A percentile compares a stretch with the other conserved stretches of the same genome.
Conservation (phyloP, 1,284 basidiomycete genomes). For the Microbotryum silenes-acaulis region DNA sequence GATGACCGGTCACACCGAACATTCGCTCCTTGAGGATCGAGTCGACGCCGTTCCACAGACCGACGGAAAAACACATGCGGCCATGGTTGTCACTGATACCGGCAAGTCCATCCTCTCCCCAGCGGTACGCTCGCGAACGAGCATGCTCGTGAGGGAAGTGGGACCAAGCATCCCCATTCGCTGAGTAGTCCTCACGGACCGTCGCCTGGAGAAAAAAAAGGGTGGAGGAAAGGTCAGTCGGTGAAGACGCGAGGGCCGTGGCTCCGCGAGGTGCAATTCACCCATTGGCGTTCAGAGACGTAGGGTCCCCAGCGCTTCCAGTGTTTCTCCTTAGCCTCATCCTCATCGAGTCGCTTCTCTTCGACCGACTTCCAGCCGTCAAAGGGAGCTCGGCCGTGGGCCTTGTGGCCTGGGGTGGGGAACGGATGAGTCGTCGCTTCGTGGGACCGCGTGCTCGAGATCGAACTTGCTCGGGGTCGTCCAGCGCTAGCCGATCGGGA, state of each 20-base stretch:
- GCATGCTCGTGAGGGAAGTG: conserved; percentile 95
- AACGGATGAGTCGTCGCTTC: conserved; percentile 33
- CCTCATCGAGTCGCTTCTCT: conserved; percentile 50
- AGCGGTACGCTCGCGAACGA: conserved; percentile 87
- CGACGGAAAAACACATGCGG: conserved; percentile 79
- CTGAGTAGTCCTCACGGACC: conserved; percentile 95
- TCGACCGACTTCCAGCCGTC: conserved; percentile 44
- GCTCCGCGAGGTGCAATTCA: conserved; percentile 43
- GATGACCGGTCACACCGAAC: conserved; percentile 87
- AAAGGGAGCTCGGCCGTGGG: conserved; percentile 27
- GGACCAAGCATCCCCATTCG: conserved; percentile 92
- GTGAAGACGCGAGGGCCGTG: not conserved
- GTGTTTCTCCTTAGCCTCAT: conserved; percentile 59
- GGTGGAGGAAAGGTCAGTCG: conserved; percentile 7
- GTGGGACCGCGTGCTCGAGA: conserved; percentile 18
- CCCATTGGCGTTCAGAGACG: conserved; percentile 95
- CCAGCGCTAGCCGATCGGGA: not conserved
- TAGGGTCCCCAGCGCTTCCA: conserved; percentile 99
- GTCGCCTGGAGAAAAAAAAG: conserved; percentile 58
- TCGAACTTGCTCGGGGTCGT: conserved; percentile 3
- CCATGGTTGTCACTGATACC: conserved; percentile 96
- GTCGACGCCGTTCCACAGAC: conserved; percentile 92
- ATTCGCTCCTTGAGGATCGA: conserved; percentile 92
- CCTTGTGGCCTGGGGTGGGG: conserved; percentile 36
- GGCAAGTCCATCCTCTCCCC: conserved; percentile 96